Percentiles rank a stretch among this genome's conserved stretches.
Conservation (phyloP, 2,329 filamentous ascomycete species). For the Trichoderma sp. region DNA sequence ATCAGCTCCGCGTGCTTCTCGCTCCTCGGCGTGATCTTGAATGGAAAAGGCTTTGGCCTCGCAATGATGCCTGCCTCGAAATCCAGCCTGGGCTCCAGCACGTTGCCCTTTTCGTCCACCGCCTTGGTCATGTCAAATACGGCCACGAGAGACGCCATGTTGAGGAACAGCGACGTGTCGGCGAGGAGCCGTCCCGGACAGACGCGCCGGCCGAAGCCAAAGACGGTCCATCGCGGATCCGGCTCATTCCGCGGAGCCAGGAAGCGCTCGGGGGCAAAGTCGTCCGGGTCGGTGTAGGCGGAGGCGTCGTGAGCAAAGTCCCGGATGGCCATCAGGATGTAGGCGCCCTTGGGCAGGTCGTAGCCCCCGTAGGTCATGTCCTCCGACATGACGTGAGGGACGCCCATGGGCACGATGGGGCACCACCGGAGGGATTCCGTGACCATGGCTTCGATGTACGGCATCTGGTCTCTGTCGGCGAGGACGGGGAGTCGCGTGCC, state of each 20-base stretch:
- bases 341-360: conserved; percentile 7
- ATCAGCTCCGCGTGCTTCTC: conserved; percentile 24
- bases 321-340: background rate
- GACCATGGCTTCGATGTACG: conserved; percentile 35
- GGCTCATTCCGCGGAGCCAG: conserved; percentile 25
- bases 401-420: background rate
- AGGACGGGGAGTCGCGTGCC: conserved; percentile 25
- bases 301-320: background rate
- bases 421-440: conserved; percentile 34
- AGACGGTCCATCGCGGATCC: background rate
- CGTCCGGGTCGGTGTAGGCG: background rate
- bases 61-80: conserved; percentile 16
- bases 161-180: conserved; percentile 3
- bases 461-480: conserved; percentile 32
- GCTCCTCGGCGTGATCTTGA: conserved; percentile 23
- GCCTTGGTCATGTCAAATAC: conserved; percentile 18
- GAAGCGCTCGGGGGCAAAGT: conserved; percentile 20
- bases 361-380: conserved; percentile 21
- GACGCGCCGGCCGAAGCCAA: conserved; percentile 18
- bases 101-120: conserved; percentile 40
- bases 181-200: conserved; percentile 22
- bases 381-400: background rate
- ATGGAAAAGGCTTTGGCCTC: conserved; percentile 9
- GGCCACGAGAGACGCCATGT: background rate
- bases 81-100: conserved; percentile 35